Evolutionary conservation across 2,329 filamentous ascomycete species (phyloP).

Genomic region (Metarhizium sp.): DNA sequence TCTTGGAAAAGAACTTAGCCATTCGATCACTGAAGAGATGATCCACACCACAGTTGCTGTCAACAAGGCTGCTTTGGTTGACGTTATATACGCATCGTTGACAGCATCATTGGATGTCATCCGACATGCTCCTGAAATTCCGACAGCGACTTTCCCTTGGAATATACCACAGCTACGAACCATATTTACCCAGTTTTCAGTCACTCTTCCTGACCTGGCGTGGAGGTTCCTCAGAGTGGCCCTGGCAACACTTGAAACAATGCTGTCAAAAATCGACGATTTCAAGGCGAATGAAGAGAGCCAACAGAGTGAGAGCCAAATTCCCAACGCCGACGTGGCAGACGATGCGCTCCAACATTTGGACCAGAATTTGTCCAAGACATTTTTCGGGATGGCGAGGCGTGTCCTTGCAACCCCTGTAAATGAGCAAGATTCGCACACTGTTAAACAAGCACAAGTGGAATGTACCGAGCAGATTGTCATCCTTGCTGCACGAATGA

Average conservation of each 20-base stretch:
- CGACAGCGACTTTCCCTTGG: conserved; percentile 37
- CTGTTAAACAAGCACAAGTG: conserved; percentile 12
- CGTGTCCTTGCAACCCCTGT: conserved; percentile 20
- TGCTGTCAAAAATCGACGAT: conserved; percentile 35
- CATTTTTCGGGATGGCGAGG: conserved; percentile 39
- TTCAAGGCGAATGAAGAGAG: conserved; percentile 28
- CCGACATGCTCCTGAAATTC: conserved; percentile 33
- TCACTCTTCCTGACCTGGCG: conserved; percentile 32
- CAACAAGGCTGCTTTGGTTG: conserved; percentile 44
- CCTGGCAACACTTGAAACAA: conserved; percentile 37
- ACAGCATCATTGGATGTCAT: conserved; percentile 42
- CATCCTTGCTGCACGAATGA: conserved; percentile 35
- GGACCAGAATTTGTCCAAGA: conserved; percentile 36
- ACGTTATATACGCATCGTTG: conserved; percentile 40
- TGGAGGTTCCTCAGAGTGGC: conserved; percentile 37
- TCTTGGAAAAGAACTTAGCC: conserved; percentile 36
- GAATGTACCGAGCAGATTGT: conserved; percentile 36
- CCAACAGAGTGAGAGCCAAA: conserved; percentile 27
- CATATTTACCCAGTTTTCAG: conserved; percentile 39
- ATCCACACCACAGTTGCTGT: conserved; percentile 39
- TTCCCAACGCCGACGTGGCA: conserved; percentile 28
- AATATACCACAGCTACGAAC: conserved; percentile 41
- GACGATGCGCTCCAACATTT: conserved; percentile 39
- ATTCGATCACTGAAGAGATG: conserved; percentile 32
- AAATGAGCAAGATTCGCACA: conserved; percentile 8